Evolutionary conservation across 345 rosid species (phyloP).

Genomic region (Gossypium anomalum): DNA sequence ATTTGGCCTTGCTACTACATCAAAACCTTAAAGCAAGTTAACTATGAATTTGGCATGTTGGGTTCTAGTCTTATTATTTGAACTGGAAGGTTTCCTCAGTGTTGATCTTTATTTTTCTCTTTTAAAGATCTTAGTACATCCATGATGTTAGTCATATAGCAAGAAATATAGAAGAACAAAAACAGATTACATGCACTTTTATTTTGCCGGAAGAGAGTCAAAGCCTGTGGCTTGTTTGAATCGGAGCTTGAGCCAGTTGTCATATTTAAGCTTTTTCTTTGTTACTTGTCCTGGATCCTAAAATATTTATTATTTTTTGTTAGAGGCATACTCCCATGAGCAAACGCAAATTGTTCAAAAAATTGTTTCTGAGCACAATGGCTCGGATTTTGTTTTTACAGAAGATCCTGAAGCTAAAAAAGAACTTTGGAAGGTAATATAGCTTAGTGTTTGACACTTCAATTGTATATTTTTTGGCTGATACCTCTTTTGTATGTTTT

Average conservation of each 20-base stretch:
- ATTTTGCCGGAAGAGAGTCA: not conserved
- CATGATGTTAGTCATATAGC: not conserved
- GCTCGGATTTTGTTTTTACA: constrained; percentile 80
- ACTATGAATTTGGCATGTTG: not conserved
- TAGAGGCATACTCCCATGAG: constrained; percentile 83
- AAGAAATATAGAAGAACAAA: not conserved
- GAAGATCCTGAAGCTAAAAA: constrained; percentile 80
- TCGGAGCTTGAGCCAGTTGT: too few relatives aligned
- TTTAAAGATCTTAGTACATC: not conserved
- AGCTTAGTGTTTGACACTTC: constrained; percentile 2
- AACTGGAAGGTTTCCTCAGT: not conserved
- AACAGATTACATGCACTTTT: not conserved
- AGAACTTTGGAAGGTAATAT: constrained; percentile 83
- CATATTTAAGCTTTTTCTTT: not conserved
- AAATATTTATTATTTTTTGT: constrained; percentile 15
- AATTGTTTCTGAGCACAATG: constrained; percentile 73
- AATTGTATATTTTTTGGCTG: not conserved
- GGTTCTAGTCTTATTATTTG: not conserved
- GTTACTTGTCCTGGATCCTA: constrained; percentile 7
- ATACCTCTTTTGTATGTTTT: not conserved
- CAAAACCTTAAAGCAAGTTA: not conserved
- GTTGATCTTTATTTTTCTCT: not conserved
- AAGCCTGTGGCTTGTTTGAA: not conserved
- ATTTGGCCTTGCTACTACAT: not conserved
- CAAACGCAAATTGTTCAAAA: constrained; percentile 79